Evolutionary conservation across 768 basidiomycete genomes (phyloP).

Genomic region (Mycena sanguinolenta): DNA sequence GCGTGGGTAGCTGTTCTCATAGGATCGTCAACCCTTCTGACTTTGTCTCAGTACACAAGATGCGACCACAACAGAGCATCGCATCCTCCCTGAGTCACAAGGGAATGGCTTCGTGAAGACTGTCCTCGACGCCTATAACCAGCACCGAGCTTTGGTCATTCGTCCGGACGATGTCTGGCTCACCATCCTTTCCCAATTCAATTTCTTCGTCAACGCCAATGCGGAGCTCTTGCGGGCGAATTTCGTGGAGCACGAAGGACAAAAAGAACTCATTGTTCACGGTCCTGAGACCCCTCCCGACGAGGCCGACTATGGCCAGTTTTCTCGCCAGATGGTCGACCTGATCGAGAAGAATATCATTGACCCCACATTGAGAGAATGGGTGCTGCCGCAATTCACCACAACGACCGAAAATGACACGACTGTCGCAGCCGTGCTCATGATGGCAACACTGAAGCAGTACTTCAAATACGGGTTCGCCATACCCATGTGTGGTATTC

Average conservation of each 20-base stretch:
- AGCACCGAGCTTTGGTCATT: constrained; percentile 48
- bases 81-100: not conserved
- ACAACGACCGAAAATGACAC: constrained; percentile 46
- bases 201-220: constrained; percentile 44
- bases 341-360: constrained; percentile 34
- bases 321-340: constrained; percentile 42
- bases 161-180: constrained; percentile 59
- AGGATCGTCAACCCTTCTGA: not conserved
- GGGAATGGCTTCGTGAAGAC: constrained; percentile 43
- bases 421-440: constrained; percentile 17
- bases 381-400: constrained; percentile 46
- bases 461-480: constrained; percentile 37
- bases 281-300: not conserved
- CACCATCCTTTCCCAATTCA: constrained; percentile 47
- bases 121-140: constrained; percentile 41
- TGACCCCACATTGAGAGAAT: constrained; percentile 41
- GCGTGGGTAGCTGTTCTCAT: not conserved
- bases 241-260: constrained; percentile 44
- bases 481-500: constrained; percentile 30
- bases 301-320: constrained; percentile 41
- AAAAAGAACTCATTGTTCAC: constrained; percentile 40
- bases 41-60: not conserved
- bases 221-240: constrained; percentile 41
- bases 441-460: constrained; percentile 45
- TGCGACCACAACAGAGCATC: not conserved